Percentiles rank a stretch among this genome's conserved stretches.
phyloP scores from a whole-genome alignment of 1,139 yeast species.

The Pneumocystis wakefieldiae region DNA sequence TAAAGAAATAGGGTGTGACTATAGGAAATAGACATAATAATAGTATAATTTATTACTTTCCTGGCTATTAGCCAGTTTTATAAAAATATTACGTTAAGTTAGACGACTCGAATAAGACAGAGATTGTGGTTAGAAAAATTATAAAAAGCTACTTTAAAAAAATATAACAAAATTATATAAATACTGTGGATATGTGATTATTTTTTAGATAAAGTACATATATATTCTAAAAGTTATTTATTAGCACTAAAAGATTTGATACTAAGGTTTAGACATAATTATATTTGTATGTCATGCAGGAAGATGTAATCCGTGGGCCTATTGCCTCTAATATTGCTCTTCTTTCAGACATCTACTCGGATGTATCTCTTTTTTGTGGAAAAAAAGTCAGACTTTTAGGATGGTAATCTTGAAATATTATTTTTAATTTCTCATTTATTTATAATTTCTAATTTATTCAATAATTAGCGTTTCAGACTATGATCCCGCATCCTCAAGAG shows the following conservation, averaged over 20 bases:
- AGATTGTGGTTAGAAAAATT: background rate
- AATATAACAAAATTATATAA: background rate
- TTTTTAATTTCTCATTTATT: background rate
- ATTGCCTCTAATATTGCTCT: background rate
- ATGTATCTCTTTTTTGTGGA: background rate
- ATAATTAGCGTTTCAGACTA: background rate
- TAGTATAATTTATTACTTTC: background rate
- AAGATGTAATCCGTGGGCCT: background rate
- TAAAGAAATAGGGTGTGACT: background rate
- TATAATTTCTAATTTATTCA: background rate
- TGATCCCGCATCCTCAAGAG: background rate
- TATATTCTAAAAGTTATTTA: background rate
- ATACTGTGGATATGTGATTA: background rate
- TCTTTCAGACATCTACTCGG: background rate
- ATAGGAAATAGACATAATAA: background rate
- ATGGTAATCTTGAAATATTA: background rate
- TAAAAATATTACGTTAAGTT: background rate
- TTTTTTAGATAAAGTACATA: background rate
- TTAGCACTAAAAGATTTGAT: background rate
- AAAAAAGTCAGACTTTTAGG: background rate
- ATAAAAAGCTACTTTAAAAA: background rate
- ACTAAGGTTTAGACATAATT: background rate
- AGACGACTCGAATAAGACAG: background rate
- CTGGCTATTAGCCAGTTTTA: background rate
- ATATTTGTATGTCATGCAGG: background rate